These are phyloP conservation scores for Fimicolochytrium jonesii DNA, from an alignment of 192 early-diverging fungal genomes.

Conservation along the genomic window DNA sequence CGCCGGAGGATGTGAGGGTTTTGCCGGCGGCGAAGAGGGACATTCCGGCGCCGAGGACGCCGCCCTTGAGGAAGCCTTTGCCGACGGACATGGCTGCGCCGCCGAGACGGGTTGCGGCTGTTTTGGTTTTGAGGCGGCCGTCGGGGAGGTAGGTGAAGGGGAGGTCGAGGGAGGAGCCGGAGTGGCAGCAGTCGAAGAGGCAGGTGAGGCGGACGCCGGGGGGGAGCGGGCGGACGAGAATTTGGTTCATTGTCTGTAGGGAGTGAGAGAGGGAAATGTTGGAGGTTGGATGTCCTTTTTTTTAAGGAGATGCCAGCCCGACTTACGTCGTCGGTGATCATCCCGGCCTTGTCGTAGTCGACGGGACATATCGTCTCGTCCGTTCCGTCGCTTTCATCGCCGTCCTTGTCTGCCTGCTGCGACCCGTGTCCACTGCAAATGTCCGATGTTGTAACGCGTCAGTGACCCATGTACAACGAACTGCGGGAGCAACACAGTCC, in stretches of 20 bases:
- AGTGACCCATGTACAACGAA: not conserved
- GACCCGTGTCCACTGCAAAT: slow-evolving; percentile 60
- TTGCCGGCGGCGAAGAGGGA: slow-evolving; percentile 11
- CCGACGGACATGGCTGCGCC: slow-evolving; percentile 6
- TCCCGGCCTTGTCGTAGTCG: slow-evolving; percentile 66
- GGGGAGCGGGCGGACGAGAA: slow-evolving; percentile 47
- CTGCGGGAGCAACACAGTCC: not conserved
- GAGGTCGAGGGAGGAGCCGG: slow-evolving; percentile 37
- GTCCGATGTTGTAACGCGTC: not conserved
- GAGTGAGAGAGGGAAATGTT: slow-evolving; percentile 1
- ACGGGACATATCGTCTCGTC: slow-evolving; percentile 68
- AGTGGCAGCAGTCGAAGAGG: slow-evolving; percentile 72
- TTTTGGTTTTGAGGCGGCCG: slow-evolving; percentile 29
- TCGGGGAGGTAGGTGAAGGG: slow-evolving; percentile 46
- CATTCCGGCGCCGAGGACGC: slow-evolving; percentile 26
- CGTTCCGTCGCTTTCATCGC: slow-evolving; percentile 40
- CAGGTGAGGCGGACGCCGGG: slow-evolving; percentile 65
- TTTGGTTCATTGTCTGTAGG: slow-evolving; percentile 31
- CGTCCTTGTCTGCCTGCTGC: slow-evolving; percentile 43
- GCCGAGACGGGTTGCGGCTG: slow-evolving; percentile 15
- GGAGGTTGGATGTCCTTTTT: too few relatives aligned
- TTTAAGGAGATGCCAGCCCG: too few relatives aligned
- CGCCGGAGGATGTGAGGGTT: not conserved
- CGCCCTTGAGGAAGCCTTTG: slow-evolving; percentile 19
- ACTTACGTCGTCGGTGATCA: slow-evolving; percentile 71